Conservation (phyloP, 2,329 filamentous ascomycete genomes). For the Dactylonectria estremocensis region DNA sequence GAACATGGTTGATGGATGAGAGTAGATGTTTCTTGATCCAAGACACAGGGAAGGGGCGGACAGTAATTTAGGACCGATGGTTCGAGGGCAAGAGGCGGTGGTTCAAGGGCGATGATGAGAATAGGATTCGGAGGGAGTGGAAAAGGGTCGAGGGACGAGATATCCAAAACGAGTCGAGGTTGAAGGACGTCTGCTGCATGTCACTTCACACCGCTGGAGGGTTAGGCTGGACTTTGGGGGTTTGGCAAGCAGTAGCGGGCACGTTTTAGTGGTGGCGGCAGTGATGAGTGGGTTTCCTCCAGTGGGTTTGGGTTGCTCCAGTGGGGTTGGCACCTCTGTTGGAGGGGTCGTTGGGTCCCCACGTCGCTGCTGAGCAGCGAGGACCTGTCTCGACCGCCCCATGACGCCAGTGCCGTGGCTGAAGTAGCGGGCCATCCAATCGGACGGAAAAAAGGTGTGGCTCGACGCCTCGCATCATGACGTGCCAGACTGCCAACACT, state of each 20-base stretch:
- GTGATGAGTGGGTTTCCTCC: too few species aligned
- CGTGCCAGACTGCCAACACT: background rate
- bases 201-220: slow-evolving; percentile 27
- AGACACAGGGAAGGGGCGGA: slow-evolving; percentile 6
- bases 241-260: slow-evolving; percentile 17
- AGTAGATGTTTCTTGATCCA: background rate
- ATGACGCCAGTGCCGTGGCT: slow-evolving; percentile 31
- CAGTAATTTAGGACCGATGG: slow-evolving; percentile 3
- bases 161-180: slow-evolving; percentile 26
- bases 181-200: slow-evolving; percentile 20
- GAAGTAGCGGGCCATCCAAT: background rate
- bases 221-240: slow-evolving; percentile 7
- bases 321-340: slow-evolving; percentile 1
- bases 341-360: slow-evolving; percentile 20
- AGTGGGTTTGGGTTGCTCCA: too few species aligned
- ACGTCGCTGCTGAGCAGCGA: background rate
- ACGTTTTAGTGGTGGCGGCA: background rate
- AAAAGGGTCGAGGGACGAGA: slow-evolving; percentile 9
- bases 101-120: slow-evolving; percentile 10
- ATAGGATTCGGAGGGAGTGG: slow-evolving; percentile 15
- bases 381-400: background rate
- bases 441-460: background rate
- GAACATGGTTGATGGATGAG: slow-evolving; percentile 73
- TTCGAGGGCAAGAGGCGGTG: background rate
- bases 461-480: slow-evolving; percentile 9